Evolutionary conservation across 805 yeast species (phyloP).

Genomic region (Wickerhamiella musiphila): DNA sequence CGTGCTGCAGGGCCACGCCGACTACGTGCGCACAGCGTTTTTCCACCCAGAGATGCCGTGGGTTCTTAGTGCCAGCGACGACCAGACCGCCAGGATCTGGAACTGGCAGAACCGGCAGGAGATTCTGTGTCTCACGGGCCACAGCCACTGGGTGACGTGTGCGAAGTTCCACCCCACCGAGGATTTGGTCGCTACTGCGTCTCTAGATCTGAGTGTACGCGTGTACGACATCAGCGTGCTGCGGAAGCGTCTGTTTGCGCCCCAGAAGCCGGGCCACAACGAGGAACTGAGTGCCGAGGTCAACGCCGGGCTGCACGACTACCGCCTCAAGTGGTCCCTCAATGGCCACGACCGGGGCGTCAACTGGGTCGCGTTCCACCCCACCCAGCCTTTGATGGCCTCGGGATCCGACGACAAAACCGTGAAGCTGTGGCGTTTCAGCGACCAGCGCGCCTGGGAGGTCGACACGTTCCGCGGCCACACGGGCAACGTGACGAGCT

Average conservation of each 20-base stretch:
- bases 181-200: conserved; percentile 86
- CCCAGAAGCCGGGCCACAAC: conserved; percentile 18
- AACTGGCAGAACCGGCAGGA: conserved; percentile 99
- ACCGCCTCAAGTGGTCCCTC: conserved; percentile 92
- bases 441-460: conserved; percentile 97
- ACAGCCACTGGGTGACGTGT: conserved; percentile 94
- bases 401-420: conserved; percentile 94
- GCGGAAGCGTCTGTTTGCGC: conserved; percentile 87
- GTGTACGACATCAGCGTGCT: conserved; percentile 97
- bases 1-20: conserved; percentile 85
- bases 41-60: conserved; percentile 96
- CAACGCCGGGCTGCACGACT: conserved; percentile 51
- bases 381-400: conserved; percentile 83
- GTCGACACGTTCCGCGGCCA: conserved; percentile 98
- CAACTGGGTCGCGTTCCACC: conserved; percentile 97
- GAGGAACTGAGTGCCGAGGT: neutral
- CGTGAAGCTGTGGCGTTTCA: conserved; percentile 93
- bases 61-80: conserved; percentile 92
- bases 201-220: conserved; percentile 95
- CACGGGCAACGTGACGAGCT: conserved; percentile 78
- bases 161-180: conserved; percentile 95
- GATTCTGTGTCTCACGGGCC: conserved; percentile 93
- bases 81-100: conserved; percentile 97
- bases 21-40: conserved; percentile 82
- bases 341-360: conserved; percentile 99